A percentile compares a stretch with the other conserved stretches of the same genome.
These are phyloP conservation scores for Diaporthe ilicicola DNA, from an alignment of 2,329 filamentous ascomycete genomes.

Conservation along the genomic window DNA sequence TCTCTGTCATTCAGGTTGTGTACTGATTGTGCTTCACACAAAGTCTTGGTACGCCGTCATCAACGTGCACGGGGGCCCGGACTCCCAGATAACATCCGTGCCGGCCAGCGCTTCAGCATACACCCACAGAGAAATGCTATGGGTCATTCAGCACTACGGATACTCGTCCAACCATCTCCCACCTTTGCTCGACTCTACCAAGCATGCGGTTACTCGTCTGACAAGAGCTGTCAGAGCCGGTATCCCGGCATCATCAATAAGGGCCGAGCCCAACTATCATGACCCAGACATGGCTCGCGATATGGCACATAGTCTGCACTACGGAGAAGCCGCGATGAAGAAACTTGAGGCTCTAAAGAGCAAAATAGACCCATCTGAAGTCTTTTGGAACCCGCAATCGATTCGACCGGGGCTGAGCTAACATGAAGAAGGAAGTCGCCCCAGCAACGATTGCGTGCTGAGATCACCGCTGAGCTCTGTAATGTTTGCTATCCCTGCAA, in stretches of 20 bases:
- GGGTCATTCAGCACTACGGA: slow-evolving; percentile 58
- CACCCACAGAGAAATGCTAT: slow-evolving; percentile 53
- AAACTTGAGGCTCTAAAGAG: slow-evolving; percentile 21
- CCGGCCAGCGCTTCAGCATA: slow-evolving; percentile 45
- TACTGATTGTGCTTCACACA: not conserved
- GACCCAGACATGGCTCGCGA: slow-evolving; percentile 20
- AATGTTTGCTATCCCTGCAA: no score
- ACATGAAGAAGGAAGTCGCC: not conserved
- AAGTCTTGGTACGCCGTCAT: slow-evolving; percentile 51
- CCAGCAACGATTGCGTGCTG: not conserved
- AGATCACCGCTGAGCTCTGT: not conserved
- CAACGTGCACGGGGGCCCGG: slow-evolving; percentile 51
- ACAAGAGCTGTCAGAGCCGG: slow-evolving; percentile 6
- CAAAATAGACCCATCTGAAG: slow-evolving; percentile 11
- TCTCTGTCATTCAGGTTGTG: not conserved
- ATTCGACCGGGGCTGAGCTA: slow-evolving; percentile 8
- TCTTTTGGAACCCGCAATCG: slow-evolving; percentile 27
- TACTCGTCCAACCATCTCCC: slow-evolving; percentile 27
- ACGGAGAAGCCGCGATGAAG: not conserved
- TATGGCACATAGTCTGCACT: not conserved
- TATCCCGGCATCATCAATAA: not conserved
- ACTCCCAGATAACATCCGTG: slow-evolving; percentile 45
- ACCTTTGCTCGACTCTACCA: slow-evolving; percentile 25
- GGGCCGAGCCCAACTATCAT: slow-evolving; percentile 19
- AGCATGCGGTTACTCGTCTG: not conserved